Percentiles rank a stretch among this genome's conserved stretches.
These are phyloP conservation scores for Dissoconium aciculare DNA, from an alignment of 2,329 filamentous ascomycete species.

Conservation along the genomic window DNA sequence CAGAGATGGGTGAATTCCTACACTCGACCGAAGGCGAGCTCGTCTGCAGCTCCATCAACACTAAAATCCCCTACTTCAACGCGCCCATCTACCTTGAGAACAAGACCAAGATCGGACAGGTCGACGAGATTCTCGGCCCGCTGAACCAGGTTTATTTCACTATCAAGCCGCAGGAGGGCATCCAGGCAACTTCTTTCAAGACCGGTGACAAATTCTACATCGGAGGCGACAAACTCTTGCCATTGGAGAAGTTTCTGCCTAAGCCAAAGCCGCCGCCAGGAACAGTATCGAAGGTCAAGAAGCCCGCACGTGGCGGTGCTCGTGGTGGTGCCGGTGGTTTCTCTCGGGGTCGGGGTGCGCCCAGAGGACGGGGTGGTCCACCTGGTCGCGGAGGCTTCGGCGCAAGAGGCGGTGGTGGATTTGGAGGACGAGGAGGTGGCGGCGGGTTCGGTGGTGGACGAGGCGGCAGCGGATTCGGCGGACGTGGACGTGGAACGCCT, in stretches of 20 bases:
- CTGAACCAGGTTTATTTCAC: conserved; percentile 98
- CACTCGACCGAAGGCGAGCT: conserved; percentile 96
- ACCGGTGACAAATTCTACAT: conserved; percentile 82
- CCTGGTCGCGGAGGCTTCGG: conserved; percentile 29
- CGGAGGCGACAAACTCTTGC: conserved; percentile 85
- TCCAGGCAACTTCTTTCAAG: conserved; percentile 90
- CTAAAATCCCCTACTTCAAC: conserved; percentile 98
- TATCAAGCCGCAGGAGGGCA: conserved; percentile 91
- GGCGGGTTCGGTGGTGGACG: conserved; percentile 31
- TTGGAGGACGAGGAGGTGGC: conserved; percentile 29
- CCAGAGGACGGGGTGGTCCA: conserved; percentile 40
- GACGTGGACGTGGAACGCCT: conserved; percentile 3
- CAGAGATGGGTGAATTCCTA: conserved; percentile 82
- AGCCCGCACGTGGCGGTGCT: conserved; percentile 31
- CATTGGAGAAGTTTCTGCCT: conserved; percentile 88
- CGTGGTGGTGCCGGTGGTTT: conserved; percentile 11
- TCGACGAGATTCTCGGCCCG: conserved; percentile 93
- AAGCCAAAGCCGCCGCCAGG: conserved; percentile 64
- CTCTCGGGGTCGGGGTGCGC: conserved; percentile 32
- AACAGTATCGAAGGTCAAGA: conserved; percentile 53
- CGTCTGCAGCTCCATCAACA: conserved; percentile 88
- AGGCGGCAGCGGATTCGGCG: conserved; percentile 22
- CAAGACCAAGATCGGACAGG: conserved; percentile 79
- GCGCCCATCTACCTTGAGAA: conserved; percentile 98
- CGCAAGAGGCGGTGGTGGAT: conserved; percentile 37